Percentiles rank a stretch among this genome's conserved stretches.
These are phyloP conservation scores for Leccinum truebloodii DNA, from an alignment of 768 basidiomycete genomes.

Conservation along the genomic window DNA sequence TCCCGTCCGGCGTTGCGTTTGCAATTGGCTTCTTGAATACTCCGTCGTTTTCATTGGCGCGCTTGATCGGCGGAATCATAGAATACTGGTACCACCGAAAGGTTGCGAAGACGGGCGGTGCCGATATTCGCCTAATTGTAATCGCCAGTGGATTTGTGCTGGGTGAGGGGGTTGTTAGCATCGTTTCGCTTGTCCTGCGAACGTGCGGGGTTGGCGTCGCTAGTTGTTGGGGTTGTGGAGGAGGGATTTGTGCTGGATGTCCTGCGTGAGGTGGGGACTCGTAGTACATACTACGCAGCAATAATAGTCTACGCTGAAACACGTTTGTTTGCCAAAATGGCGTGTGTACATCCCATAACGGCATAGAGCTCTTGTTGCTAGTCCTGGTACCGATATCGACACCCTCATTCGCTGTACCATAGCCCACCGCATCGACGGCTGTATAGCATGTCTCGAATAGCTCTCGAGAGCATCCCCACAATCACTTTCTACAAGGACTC, in stretches of 20 bases:
- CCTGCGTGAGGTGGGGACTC: constrained; percentile 37
- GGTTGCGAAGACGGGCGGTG: constrained; percentile 46
- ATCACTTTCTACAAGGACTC: constrained; percentile 77
- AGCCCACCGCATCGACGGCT: background rate
- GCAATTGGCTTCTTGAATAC: constrained; percentile 96
- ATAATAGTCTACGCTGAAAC: too few species aligned
- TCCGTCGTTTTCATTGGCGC: constrained; percentile 90
- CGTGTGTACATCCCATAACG: constrained; percentile 15
- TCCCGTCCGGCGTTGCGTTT: constrained; percentile 92
- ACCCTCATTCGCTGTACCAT: constrained; percentile 1
- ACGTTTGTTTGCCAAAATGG: background rate
- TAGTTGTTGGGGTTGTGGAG: constrained; percentile 88
- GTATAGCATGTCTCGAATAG: constrained; percentile 60
- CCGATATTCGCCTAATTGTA: constrained; percentile 77
- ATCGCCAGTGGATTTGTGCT: constrained; percentile 95
- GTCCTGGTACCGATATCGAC: constrained; percentile 3
- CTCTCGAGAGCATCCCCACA: constrained; percentile 69
- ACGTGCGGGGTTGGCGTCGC: constrained; percentile 71
- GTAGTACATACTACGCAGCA: too few species aligned
- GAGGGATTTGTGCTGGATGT: constrained; percentile 73
- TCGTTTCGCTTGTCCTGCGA: constrained; percentile 72
- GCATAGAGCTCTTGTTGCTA: constrained; percentile 1
- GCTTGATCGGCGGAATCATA: constrained; percentile 83
- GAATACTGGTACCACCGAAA: constrained; percentile 69
- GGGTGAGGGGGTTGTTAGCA: constrained; percentile 89